These are phyloP conservation scores for Nicotiana otophora DNA, from an alignment of 257 asterid genomes.

Conservation along the genomic window DNA sequence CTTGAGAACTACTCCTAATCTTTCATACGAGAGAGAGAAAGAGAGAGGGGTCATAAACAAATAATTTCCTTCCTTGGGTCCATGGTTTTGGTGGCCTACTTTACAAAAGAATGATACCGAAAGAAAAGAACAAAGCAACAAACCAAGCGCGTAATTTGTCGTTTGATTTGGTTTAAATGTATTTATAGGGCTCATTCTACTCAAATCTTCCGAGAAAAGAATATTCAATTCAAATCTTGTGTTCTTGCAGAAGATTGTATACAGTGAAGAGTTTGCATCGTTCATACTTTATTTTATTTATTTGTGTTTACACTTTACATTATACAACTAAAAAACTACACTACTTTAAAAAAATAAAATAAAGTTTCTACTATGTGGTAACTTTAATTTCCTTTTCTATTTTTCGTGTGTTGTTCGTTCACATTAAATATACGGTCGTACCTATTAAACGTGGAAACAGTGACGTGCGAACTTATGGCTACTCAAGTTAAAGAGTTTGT, in stretches of 20 bases:
- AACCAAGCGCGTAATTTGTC: not conserved
- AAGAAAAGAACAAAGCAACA: not conserved
- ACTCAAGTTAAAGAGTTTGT: too few species aligned
- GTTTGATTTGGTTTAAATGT: not conserved
- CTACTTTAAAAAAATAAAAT: too few species aligned
- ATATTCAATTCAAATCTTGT: not conserved
- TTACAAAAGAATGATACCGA: not conserved
- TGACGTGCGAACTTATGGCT: too few species aligned
- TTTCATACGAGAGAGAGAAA: not conserved
- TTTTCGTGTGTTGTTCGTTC: not conserved
- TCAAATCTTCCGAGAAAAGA: not conserved
- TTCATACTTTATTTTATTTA: not conserved
- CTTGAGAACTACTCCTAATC: not conserved
- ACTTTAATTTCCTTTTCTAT: not conserved
- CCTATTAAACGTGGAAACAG: too few species aligned
- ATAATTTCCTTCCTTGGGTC: not conserved
- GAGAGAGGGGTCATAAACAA: not conserved
- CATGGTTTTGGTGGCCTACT: not conserved
- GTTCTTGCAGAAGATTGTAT: not conserved
- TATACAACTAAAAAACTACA: too few species aligned
- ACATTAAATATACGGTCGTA: not conserved
- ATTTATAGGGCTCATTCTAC: not conserved
- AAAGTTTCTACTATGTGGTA: not conserved
- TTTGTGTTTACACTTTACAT: not conserved
- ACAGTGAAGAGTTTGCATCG: not conserved